Base-by-base conservation (phyloP, 768 basidiomycete species). In the Termitomyces sp. region DNA sequence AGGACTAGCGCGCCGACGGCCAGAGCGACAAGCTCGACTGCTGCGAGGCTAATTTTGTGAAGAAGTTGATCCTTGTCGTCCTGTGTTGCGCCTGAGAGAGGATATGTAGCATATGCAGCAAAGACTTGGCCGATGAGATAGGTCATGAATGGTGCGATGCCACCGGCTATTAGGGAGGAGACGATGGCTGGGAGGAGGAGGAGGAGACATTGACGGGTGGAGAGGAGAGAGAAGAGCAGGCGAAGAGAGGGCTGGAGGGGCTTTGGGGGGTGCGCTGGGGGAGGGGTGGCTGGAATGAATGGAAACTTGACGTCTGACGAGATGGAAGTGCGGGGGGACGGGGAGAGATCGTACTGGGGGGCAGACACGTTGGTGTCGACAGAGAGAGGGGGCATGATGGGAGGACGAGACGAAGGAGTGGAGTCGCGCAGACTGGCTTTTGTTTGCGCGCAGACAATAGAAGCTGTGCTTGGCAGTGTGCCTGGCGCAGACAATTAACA, bases 141-240 rank as follows among this genome's bases (percentile, higher is more conserved):
- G 9, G 93, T 93, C 91, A 94, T 94, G 76, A 88, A 90, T 4
- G 93, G 92, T 0, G 87, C 89, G 48, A 92, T 77, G 41, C 86
- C 82, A 34, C 89, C 88, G 1, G 86, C 77, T 42, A 79, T 72
- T 46, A 87, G 52, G n/a, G 91, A 87, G 26, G 83, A 78, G 46
- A 79, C 22, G 57, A 85, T 61, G 5, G 87, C 90, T 2, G 93
- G 92, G 26, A 86, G 53, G 55, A 92, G 75, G 59, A 87, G 73
- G 12, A 78, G 56, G 46, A 85, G 69, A 55, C 80, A 71, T 62
- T 92, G 85, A 32, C 79, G 77, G 20, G 74, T 71, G 0, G 84
- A 75, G 59, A 87, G 76, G 62, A 87, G 79, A 13, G 86, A 84
- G 68, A 90, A 92, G 46, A 93, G 81, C 0, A 70, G 66, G n/a